Percentiles rank a stretch among this genome's conserved stretches.
Conservation (phyloP, 371 early-diverging fungal species). For the Mortierella sp. region DNA sequence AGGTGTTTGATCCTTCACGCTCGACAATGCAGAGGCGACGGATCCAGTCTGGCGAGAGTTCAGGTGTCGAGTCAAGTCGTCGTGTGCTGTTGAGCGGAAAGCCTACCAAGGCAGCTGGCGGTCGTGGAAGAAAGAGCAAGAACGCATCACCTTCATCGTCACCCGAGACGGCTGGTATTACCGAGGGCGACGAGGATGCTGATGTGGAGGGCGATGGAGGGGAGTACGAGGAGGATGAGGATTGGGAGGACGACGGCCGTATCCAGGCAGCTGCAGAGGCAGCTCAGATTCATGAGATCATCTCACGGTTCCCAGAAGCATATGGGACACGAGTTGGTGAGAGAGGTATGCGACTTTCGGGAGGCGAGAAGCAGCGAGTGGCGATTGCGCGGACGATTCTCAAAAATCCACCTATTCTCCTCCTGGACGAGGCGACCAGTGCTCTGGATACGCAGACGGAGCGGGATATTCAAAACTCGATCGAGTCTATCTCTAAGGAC, state of each 20-base stretch:
- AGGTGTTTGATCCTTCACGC: slow-evolving; percentile 46
- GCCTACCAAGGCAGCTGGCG: slow-evolving; percentile 1
- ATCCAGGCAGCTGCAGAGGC: slow-evolving; percentile 78
- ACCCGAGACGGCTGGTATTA: slow-evolving; percentile 13
- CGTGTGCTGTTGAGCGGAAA: slow-evolving; percentile 24
- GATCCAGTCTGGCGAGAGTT: slow-evolving; percentile 17
- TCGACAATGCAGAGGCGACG: slow-evolving; percentile 6
- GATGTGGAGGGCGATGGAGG: slow-evolving; percentile 64
- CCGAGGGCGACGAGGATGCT: slow-evolving; percentile 60
- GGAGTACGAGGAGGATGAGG: slow-evolving; percentile 38
- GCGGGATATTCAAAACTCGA: slow-evolving; percentile 80
- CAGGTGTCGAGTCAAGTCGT: slow-evolving; percentile 13
- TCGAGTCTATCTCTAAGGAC: slow-evolving; percentile 76
- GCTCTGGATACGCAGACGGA: slow-evolving; percentile 79
- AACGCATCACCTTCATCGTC: slow-evolving; percentile 9
- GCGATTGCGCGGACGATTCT: slow-evolving; percentile 88
- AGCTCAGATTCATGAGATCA: slow-evolving; percentile 84
- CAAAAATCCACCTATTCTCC: slow-evolving; percentile 81
- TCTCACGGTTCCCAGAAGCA: slow-evolving; percentile 75
- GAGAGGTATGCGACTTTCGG: slow-evolving; percentile 89
- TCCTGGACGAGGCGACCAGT: slow-evolving; percentile 80
- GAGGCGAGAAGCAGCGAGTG: slow-evolving; percentile 97
- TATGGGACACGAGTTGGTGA: slow-evolving; percentile 96
- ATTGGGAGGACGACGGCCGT: slow-evolving; percentile 48
- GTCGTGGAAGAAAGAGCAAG: slow-evolving; percentile 26